Conservation (phyloP, 78 protist genomes). For the Trichosphaerium sp. region DNA sequence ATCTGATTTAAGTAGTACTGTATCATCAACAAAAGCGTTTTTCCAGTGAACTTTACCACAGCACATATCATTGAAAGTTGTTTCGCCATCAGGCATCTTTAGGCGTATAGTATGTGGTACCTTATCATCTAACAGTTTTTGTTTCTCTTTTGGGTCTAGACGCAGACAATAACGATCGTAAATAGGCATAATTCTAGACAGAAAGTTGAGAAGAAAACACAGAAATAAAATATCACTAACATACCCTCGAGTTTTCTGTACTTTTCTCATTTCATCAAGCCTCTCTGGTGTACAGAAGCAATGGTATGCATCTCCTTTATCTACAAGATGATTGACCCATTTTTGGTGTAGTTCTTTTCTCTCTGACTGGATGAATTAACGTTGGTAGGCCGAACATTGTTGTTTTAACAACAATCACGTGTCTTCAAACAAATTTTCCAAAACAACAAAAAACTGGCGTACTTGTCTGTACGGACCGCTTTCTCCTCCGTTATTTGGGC, state of each 20-base stretch:
- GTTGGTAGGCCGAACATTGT: background rate
- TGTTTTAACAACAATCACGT: background rate
- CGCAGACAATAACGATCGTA: conserved; percentile 19
- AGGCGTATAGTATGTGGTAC: conserved; percentile 17
- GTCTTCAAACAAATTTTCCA: background rate
- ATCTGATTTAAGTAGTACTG: conserved; percentile 62
- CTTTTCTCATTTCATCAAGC: conserved; percentile 6
- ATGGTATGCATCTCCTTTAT: conserved; percentile 57
- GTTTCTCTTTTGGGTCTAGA: conserved; percentile 19
- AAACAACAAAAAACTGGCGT: background rate
- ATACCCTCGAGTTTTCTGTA: conserved; percentile 1
- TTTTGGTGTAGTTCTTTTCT: conserved; percentile 26
- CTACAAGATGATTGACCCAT: conserved; percentile 13
- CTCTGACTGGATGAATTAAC: conserved; percentile 26
- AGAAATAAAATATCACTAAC: background rate
- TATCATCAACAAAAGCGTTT: conserved; percentile 52
- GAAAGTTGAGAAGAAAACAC: background rate
- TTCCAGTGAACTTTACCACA: conserved; percentile 31
- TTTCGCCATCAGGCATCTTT: conserved; percentile 13
- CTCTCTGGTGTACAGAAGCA: conserved; percentile 59
- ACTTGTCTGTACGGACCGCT: background rate
- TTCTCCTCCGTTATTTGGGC: background rate
- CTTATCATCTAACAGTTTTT: background rate
- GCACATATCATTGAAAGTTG: conserved; percentile 30
- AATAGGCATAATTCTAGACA: background rate